Percentiles rank a stretch among this genome's conserved stretches.
Evolutionary conservation across 352 stramenopile genomes (phyloP).

Genomic region (Pythium aristosporum): DNA sequence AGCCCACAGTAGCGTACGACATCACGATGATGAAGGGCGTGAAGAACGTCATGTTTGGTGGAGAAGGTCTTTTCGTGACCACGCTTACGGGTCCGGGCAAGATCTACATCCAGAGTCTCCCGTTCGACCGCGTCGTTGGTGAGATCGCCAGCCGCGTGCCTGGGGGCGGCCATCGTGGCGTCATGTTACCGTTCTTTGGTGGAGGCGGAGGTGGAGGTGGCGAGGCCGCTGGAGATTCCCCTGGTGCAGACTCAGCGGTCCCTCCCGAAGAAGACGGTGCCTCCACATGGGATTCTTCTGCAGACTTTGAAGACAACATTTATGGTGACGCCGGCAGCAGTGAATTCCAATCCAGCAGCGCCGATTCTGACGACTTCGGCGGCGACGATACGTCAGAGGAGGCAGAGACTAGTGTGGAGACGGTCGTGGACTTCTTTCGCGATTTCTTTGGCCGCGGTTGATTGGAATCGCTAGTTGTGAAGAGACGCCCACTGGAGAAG

Average conservation of each 20-base stretch:
- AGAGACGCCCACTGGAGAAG: neutral
- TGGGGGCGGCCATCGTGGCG: slow-evolving; percentile 62
- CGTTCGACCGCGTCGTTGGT: slow-evolving; percentile 91
- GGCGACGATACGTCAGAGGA: slow-evolving; percentile 19
- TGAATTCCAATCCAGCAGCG: slow-evolving; percentile 9
- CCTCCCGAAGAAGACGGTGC: neutral
- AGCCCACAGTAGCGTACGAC: slow-evolving; percentile 85
- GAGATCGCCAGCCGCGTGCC: slow-evolving; percentile 91
- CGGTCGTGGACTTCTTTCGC: slow-evolving; percentile 61
- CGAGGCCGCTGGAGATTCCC: slow-evolving; percentile 32
- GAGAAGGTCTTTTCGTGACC: slow-evolving; percentile 93
- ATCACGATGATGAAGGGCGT: slow-evolving; percentile 91
- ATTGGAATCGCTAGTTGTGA: neutral
- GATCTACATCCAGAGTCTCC: slow-evolving; percentile 91
- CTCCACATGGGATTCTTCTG: slow-evolving; percentile 34
- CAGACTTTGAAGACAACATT: slow-evolving; percentile 43
- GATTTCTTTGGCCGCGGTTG: slow-evolving; percentile 46
- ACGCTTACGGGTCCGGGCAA: slow-evolving; percentile 90
- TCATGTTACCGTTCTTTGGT: slow-evolving; percentile 88
- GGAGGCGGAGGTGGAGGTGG: slow-evolving; percentile 44
- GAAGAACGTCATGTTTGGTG: slow-evolving; percentile 95
- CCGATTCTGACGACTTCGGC: slow-evolving; percentile 28
- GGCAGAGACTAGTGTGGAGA: slow-evolving; percentile 26
- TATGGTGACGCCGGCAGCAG: slow-evolving; percentile 30
- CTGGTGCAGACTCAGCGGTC: slow-evolving; percentile 20